A percentile compares a stretch with the other conserved stretches of the same genome.
Evolutionary conservation across 495 filamentous ascomycete genomes (phyloP).

Genomic region (Friedmanniomyces endolithicus): DNA sequence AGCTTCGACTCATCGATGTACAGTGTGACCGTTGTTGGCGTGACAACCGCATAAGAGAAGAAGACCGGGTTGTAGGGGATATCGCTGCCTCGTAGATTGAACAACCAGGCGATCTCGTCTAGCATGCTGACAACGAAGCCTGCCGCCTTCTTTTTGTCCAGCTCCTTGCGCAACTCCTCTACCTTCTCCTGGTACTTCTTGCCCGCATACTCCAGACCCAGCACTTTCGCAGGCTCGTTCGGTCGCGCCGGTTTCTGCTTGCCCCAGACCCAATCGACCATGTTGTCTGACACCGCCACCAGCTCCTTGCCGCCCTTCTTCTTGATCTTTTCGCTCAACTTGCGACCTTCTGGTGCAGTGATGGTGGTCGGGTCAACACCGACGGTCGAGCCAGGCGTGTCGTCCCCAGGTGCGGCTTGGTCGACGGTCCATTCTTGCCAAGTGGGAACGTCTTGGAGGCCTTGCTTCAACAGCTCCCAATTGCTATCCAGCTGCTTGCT

Average conservation of each 20-base stretch:
- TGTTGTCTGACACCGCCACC: constrained; percentile 59
- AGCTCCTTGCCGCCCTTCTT: constrained; percentile 72
- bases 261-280: constrained; percentile 83
- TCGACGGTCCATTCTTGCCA: constrained; percentile 80
- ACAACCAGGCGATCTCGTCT: constrained; percentile 96
- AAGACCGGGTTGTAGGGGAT: constrained; percentile 99
- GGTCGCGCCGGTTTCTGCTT: constrained; percentile 58
- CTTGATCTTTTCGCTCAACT: constrained; percentile 75
- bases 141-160: constrained; percentile 79
- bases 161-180: constrained; percentile 72
- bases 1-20: constrained; percentile 79
- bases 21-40: constrained; percentile 64
- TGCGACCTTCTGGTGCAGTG: constrained; percentile 69
- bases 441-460: constrained; percentile 82
- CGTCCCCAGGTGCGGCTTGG: constrained; percentile 39
- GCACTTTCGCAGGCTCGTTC: constrained; percentile 58
- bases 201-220: constrained; percentile 62
- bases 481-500: constrained; percentile 82
- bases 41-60: constrained; percentile 90
- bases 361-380: constrained; percentile 87
- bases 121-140: constrained; percentile 89
- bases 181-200: constrained; percentile 78
- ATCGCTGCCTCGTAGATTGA: constrained; percentile 89
- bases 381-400: constrained; percentile 58
- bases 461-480: constrained; percentile 87